phyloP scores from a whole-genome alignment of 306 rosid genomes.

The Pachyrhizus erosus region DNA sequence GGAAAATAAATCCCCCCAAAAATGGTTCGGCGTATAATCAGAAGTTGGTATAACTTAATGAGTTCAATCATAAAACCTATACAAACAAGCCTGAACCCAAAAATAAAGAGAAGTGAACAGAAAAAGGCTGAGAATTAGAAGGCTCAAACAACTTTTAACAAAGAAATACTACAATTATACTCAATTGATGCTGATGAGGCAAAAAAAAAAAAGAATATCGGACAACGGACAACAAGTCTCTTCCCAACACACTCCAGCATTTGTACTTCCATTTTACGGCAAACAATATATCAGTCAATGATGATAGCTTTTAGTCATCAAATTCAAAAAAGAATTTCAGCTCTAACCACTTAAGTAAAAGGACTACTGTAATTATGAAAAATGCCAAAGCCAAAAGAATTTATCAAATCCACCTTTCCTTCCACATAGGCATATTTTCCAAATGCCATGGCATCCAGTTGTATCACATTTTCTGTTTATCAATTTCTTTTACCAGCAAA shows the following conservation, averaged over 20 bases:
- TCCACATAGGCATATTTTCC: background rate
- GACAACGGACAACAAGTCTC: background rate
- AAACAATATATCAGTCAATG: background rate
- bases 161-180: background rate
- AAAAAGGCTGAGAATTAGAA: no score
- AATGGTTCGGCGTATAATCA: background rate
- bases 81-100: background rate
- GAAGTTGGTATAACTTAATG: background rate
- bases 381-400: constrained; percentile 16
- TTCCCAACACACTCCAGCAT: constrained; percentile 3
- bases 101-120: no score
- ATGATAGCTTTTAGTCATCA: background rate
- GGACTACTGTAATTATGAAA: constrained; percentile 1
- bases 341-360: background rate
- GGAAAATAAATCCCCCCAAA: background rate
- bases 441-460: constrained; percentile 1
- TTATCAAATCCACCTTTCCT: background rate
- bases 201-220: background rate
- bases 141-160: no score
- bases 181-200: background rate
- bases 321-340: background rate
- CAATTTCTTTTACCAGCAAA: constrained; percentile 21
- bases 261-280: constrained; percentile 1
- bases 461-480: constrained; percentile 30
- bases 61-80: background rate